A percentile compares a stretch with the other conserved stretches of the same genome.
phyloP scores from a whole-genome alignment of 192 early-diverging fungal species.

The Mortierella alpina region DNA sequence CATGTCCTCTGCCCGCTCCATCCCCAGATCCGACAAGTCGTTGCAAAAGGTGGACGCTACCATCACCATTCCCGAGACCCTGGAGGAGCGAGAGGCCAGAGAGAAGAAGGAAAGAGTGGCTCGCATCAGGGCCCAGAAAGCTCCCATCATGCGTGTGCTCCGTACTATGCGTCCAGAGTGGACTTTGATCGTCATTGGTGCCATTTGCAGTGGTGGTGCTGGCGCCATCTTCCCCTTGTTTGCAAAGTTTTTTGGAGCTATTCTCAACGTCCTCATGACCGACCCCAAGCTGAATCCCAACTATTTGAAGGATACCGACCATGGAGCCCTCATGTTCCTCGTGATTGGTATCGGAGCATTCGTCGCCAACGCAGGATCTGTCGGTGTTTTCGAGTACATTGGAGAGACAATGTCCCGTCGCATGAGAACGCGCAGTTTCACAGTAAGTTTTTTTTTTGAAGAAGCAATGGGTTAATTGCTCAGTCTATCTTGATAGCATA shows the following conservation, averaged over 20 bases:
- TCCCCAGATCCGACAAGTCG: conserved; percentile 41
- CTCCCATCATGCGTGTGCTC: conserved; percentile 66
- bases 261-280: conserved; percentile 1
- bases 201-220: conserved; percentile 69
- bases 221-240: conserved; percentile 85
- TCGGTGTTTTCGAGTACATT: conserved; percentile 34
- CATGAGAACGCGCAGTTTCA: conserved; percentile 47
- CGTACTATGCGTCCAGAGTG: conserved; percentile 66
- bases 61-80: conserved; percentile 27
- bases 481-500: background rate
- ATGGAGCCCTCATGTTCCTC: conserved; percentile 57
- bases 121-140: conserved; percentile 55
- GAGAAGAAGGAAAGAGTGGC: conserved; percentile 53
- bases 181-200: conserved; percentile 65
- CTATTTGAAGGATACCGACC: conserved; percentile 45
- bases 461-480: background rate
- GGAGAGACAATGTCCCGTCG: conserved; percentile 47
- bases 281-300: background rate
- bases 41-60: conserved; percentile 22
- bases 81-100: conserved; percentile 47
- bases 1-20: conserved; percentile 41
- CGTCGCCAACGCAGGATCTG: conserved; percentile 53
- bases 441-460: conserved; percentile 11
- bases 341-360: conserved; percentile 62
- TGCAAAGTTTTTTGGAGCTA: conserved; percentile 69